Conservation (phyloP, 2,329 filamentous ascomycete genomes). For the Penicillium sclerotigenum region DNA sequence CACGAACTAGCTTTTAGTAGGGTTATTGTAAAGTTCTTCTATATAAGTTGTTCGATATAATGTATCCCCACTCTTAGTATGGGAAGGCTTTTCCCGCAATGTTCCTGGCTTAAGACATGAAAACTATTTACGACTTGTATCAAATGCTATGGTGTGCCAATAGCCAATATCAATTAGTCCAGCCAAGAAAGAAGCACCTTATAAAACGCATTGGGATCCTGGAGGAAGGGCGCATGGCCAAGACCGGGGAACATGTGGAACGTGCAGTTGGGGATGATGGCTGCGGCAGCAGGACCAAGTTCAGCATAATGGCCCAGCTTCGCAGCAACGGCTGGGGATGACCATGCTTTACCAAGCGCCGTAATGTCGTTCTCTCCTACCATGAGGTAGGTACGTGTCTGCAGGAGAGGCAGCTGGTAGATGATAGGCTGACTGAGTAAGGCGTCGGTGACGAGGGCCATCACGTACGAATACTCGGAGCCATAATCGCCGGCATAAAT, state of each 20-base stretch:
- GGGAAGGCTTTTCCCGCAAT: neutral
- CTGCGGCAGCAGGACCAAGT: constrained; percentile 13
- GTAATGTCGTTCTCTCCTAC: constrained; percentile 12
- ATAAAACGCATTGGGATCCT: constrained; percentile 13
- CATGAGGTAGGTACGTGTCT: constrained; percentile 15
- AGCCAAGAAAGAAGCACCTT: constrained; percentile 6
- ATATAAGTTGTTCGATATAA: neutral
- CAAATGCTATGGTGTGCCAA: neutral
- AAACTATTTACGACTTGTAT: neutral
- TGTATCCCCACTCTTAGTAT: neutral
- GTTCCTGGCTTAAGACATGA: neutral
- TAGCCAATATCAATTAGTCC: neutral
- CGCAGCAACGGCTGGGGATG: constrained; percentile 3
- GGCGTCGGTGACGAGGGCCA: constrained; percentile 14
- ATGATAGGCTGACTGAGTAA: constrained; percentile 12
- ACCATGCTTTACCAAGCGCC: constrained; percentile 14
- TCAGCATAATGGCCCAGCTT: constrained; percentile 9
- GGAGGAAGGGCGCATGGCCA: constrained; percentile 17
- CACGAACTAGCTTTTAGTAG: neutral
- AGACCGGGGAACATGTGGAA: constrained; percentile 17
- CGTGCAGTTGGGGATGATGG: constrained; percentile 11
- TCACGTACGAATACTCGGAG: constrained; percentile 12
- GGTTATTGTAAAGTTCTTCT: neutral
- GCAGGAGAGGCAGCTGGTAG: constrained; percentile 13
- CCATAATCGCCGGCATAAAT: constrained; percentile 13